phyloP scores from a whole-genome alignment of 768 basidiomycete species.

The Mrakia frigida region DNA sequence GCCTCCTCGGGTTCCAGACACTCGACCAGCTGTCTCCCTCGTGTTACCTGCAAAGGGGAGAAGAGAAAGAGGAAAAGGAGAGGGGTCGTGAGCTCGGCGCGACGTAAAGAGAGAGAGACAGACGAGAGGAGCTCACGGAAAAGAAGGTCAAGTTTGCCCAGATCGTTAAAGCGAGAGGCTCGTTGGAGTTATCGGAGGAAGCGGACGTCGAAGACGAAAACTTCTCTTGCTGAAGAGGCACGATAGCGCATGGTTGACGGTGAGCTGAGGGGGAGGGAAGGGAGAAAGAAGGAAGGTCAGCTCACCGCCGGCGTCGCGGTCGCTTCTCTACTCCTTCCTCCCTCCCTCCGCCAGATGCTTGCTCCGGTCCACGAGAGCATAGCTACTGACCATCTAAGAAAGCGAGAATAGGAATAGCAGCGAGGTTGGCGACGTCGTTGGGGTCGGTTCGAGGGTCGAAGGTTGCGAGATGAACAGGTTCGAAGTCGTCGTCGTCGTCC shows the following conservation, averaged over 20 bases:
- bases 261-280: neutral
- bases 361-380: too few relatives aligned
- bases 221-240: neutral
- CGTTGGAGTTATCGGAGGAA: neutral
- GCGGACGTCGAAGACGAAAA: neutral
- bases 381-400: neutral
- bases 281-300: neutral
- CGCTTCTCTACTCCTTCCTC: neutral
- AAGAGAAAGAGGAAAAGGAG: too few relatives aligned
- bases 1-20: constrained; percentile 10
- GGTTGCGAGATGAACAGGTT: neutral
- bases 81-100: too few relatives aligned
- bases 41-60: neutral
- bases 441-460: neutral
- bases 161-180: neutral
- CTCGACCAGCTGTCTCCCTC: constrained; percentile 1
- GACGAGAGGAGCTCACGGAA: neutral
- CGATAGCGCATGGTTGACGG: constrained; percentile 5
- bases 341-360: too few relatives aligned
- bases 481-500: neutral
- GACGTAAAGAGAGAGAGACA: too few relatives aligned
- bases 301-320: neutral
- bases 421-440: neutral
- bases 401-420: neutral
- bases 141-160: constrained; percentile 17